These are phyloP conservation scores for Hericium rajendrae DNA, from an alignment of 768 basidiomycete species.

Conservation along the genomic window DNA sequence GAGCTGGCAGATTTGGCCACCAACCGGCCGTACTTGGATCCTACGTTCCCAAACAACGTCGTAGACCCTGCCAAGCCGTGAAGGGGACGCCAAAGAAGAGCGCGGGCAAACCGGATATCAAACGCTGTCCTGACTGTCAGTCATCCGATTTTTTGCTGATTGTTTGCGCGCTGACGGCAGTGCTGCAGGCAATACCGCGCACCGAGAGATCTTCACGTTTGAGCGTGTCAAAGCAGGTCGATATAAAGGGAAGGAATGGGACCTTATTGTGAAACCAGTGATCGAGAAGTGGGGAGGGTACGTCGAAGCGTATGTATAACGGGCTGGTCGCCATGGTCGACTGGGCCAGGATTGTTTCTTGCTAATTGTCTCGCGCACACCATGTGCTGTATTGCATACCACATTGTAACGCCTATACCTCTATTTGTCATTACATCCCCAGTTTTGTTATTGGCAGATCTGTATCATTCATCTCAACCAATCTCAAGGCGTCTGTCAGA, in stretches of 20 bases:
- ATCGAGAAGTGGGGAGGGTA: conserved; percentile 74
- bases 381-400: conserved; percentile 1
- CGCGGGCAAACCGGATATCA: conserved; percentile 9
- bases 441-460: background rate
- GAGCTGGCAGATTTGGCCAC: conserved; percentile 64
- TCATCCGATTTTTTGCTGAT: conserved; percentile 19
- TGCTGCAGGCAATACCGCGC: conserved; percentile 42
- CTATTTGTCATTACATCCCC: background rate
- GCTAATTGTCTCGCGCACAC: background rate
- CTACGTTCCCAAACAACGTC: conserved; percentile 30
- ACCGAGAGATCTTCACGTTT: conserved; percentile 79
- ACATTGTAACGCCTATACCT: background rate
- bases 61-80: conserved; percentile 20
- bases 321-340: background rate
- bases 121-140: conserved; percentile 38
- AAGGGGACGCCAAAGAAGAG: conserved; percentile 14
- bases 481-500: background rate
- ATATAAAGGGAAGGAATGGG: conserved; percentile 65
- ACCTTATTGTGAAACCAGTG: conserved; percentile 61
- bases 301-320: conserved; percentile 25
- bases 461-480: background rate
- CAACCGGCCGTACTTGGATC: conserved; percentile 49
- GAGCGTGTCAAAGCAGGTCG: conserved; percentile 39
- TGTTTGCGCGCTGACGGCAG: background rate
- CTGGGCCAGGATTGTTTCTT: background rate